phyloP scores from a whole-genome alignment of 2,329 filamentous ascomycete genomes.

The Alternaria novae-zelandiae region DNA sequence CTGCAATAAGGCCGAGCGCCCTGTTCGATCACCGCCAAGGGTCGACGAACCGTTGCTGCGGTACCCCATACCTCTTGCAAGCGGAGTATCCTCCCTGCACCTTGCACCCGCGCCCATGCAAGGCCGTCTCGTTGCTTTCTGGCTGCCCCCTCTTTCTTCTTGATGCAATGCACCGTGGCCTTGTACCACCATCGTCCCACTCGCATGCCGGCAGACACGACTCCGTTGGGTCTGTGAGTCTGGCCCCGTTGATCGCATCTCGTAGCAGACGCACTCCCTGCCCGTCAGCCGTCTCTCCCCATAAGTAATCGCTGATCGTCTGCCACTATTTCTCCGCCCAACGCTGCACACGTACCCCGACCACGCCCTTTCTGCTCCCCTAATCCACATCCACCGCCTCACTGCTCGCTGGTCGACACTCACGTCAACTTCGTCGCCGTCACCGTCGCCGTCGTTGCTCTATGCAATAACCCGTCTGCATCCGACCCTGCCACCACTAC shows the following conservation, averaged over 20 bases:
- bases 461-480: constrained; percentile 6
- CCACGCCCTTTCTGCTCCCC: background rate
- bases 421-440: constrained; percentile 2
- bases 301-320: constrained; percentile 26
- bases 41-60: constrained; percentile 27
- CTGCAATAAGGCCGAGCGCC: constrained; percentile 17
- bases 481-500: constrained; percentile 1
- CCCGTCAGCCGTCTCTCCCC: constrained; percentile 30
- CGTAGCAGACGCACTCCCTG: constrained; percentile 29
- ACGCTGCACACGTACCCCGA: background rate
- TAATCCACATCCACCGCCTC: background rate
- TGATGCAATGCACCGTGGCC: constrained; percentile 35
- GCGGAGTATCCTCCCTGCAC: background rate
- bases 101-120: constrained; percentile 22
- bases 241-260: constrained; percentile 38
- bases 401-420: constrained; percentile 23
- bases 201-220: constrained; percentile 24
- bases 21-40: constrained; percentile 27
- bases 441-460: background rate
- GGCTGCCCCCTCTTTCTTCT: constrained; percentile 19
- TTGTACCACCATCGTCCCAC: constrained; percentile 36
- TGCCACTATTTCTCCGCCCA: constrained; percentile 10
- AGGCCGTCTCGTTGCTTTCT: constrained; percentile 22
- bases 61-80: constrained; percentile 16
- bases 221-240: constrained; percentile 19